phyloP scores from a whole-genome alignment of 345 rosid species.

The Syzygium aromaticum region DNA sequence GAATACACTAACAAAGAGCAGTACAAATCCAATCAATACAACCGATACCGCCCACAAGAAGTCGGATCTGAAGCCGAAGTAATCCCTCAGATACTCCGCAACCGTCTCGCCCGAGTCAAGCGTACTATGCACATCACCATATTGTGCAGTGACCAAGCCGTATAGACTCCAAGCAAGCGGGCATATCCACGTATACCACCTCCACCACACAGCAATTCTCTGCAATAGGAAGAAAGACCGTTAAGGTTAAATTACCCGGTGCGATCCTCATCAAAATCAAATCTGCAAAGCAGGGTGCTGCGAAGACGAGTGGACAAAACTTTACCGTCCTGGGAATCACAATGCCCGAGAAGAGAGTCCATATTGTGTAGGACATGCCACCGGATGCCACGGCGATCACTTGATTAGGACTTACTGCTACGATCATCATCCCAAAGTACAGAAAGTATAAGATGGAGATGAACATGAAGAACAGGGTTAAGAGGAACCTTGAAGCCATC shows the following conservation, averaged over 20 bases:
- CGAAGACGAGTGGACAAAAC: neutral
- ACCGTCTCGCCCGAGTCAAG: constrained; percentile 35
- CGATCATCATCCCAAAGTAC: constrained; percentile 37
- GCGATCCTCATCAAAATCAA: neutral
- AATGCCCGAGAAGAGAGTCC: constrained; percentile 44
- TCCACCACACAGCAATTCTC: constrained; percentile 38
- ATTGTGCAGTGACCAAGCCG: constrained; percentile 31
- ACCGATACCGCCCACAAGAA: constrained; percentile 22
- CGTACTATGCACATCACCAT: constrained; percentile 23
- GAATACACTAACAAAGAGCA: constrained; percentile 16
- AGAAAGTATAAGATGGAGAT: constrained; percentile 32
- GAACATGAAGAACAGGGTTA: constrained; percentile 29
- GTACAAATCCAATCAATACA: constrained; percentile 17
- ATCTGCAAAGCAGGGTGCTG: neutral
- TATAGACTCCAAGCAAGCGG: constrained; percentile 39
- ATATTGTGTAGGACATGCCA: constrained; percentile 18
- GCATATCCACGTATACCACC: constrained; percentile 30
- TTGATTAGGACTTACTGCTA: constrained; percentile 30
- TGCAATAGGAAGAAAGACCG: constrained; percentile 2
- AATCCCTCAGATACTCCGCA: constrained; percentile 21
- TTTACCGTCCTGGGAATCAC: constrained; percentile 37
- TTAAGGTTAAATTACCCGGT: neutral
- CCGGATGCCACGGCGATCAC: constrained; percentile 19
- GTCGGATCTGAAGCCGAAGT: constrained; percentile 35
- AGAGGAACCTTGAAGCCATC: constrained; percentile 24